Base-by-base conservation (phyloP, 2,329 filamentous ascomycete genomes). In the Colletotrichum tropicicola region DNA sequence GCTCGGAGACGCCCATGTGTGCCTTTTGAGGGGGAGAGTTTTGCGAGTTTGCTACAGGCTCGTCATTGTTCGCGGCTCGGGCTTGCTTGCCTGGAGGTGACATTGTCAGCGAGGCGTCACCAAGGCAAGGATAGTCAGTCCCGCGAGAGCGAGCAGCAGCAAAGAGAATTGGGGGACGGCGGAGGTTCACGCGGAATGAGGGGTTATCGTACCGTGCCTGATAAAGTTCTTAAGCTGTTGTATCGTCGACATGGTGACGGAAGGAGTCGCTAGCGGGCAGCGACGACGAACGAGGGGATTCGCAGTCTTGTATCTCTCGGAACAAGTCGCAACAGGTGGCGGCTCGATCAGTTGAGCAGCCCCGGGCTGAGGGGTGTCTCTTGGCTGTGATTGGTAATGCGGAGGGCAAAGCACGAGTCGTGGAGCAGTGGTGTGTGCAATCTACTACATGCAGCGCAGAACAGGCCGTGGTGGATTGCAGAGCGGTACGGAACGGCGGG, bases 141-240 rank as follows among this genome's bases (percentile, higher is more conserved):
- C 17, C 4, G 12, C 6, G 23, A 52, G 7, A 10, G 21, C 12
- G 4, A 30, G n/a, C 28, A 5, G n/a, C 6, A 27, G 27, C 32
- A 28, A 56, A 12, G 13, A 28, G 19, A 23, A 35, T 17, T 41
- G 19, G 39, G 23, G 19, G 19, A 32, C 30, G 8, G 30, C 21
- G 21, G 43, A 12, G 32, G 17, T n/a, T n/a, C n/a, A n/a, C 51
- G 48, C 13, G 28, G n/a, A 48, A 43, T 30, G 37, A 48, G 27
- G 35, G 37, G n/a, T 44, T 59, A 37, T 73, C 83, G 60, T 81
- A 89, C 87, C 95, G 85, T 98, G 95, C 70, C 95, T 92, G 81
- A 98, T 96, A 81, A 98, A 97, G 81, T 98, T 98, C 82, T 98
- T 98, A 73, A 98, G 88, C 77, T 96, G 96, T 83, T 98, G 95